Conservation (phyloP, 805 yeast species). For the Candida tallmaniae region DNA sequence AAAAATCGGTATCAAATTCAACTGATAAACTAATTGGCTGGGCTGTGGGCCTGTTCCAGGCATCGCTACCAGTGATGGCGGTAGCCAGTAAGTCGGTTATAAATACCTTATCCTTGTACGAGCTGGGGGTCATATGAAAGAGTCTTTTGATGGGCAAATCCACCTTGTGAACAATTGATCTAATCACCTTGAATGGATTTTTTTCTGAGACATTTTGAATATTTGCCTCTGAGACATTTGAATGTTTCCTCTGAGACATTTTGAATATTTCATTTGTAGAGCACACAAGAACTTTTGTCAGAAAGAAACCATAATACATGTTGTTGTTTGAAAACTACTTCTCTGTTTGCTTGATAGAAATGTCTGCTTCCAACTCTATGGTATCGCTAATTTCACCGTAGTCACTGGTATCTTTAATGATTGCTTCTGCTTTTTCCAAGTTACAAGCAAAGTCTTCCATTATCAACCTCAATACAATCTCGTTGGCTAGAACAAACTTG, state of each 20-base stretch:
- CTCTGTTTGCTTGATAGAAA: background rate
- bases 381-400: constrained; percentile 41
- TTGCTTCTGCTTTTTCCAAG: constrained; percentile 42
- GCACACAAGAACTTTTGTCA: too few species aligned
- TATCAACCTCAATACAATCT: constrained; percentile 48
- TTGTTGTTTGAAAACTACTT: too few species aligned
- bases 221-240: too few species aligned
- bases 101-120: constrained; percentile 33
- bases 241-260: too few species aligned
- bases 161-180: background rate
- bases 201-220: background rate
- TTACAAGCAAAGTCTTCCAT: constrained; percentile 39
- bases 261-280: too few species aligned
- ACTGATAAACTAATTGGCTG: constrained; percentile 65
- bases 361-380: constrained; percentile 15
- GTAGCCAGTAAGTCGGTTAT: constrained; percentile 56
- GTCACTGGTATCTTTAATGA: constrained; percentile 44
- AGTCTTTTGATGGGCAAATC: background rate
- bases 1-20: constrained; percentile 60
- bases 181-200: constrained; percentile 1
- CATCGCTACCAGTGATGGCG: constrained; percentile 68
- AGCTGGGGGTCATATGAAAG: background rate
- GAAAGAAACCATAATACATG: too few species aligned
- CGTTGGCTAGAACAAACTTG: constrained; percentile 60
- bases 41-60: constrained; percentile 63